Evolutionary conservation across 1,284 basidiomycete species (phyloP).

Genomic region (Ganoderma lucidum): DNA sequence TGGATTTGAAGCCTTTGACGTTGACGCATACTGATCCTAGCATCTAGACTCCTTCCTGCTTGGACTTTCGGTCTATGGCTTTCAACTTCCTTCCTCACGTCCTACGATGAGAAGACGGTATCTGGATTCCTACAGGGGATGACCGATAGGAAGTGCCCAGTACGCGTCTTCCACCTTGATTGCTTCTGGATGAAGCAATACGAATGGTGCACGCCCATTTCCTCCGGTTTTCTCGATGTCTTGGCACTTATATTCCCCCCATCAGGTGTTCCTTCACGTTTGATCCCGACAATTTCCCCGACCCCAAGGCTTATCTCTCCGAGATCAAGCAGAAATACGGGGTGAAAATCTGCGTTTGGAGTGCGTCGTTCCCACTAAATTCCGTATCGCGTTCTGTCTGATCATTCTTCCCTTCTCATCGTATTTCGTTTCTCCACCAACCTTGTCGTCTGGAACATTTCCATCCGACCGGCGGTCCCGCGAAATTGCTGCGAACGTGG

Average conservation of each 20-base stretch:
- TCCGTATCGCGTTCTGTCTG: slow-evolving; percentile 1
- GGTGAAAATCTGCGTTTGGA: slow-evolving; percentile 81
- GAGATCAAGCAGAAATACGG: slow-evolving; percentile 75
- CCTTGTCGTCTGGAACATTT: neutral
- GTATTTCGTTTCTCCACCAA: neutral
- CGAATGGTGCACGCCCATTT: slow-evolving; percentile 56
- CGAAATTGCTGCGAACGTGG: neutral
- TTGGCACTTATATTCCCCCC: neutral
- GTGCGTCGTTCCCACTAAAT: slow-evolving; percentile 47
- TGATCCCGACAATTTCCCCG: slow-evolving; percentile 78
- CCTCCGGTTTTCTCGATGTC: neutral
- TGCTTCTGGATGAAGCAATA: slow-evolving; percentile 87
- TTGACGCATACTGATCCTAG: slow-evolving; percentile 1
- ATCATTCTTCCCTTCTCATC: neutral
- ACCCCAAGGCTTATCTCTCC: slow-evolving; percentile 71
- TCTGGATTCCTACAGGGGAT: slow-evolving; percentile 76
- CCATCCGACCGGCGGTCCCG: neutral
- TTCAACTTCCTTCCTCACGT: slow-evolving; percentile 79
- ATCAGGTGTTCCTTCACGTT: slow-evolving; percentile 78
- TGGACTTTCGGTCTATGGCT: slow-evolving; percentile 84
- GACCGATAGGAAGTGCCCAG: slow-evolving; percentile 69
- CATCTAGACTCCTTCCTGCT: slow-evolving; percentile 62
- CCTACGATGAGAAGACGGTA: slow-evolving; percentile 73
- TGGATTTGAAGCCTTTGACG: slow-evolving; percentile 27
- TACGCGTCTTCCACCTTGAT: slow-evolving; percentile 83